phyloP scores from a whole-genome alignment of 495 filamentous ascomycete species.

The Penicillium angulare region DNA sequence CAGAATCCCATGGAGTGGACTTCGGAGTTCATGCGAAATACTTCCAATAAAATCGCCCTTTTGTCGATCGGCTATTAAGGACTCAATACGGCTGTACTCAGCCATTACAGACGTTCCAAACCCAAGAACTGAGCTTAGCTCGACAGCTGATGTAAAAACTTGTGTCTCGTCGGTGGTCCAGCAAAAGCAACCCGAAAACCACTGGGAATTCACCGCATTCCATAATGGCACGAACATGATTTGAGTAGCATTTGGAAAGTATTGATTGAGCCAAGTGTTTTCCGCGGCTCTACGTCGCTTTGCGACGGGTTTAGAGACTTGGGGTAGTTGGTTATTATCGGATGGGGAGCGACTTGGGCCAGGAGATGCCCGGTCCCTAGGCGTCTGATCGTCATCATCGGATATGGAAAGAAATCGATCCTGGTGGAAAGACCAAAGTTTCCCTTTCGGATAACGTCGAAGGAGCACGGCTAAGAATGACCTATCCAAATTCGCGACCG shows the following conservation, averaged over 20 bases:
- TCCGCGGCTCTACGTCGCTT: slow-evolving; percentile 42
- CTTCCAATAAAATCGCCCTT: slow-evolving; percentile 77
- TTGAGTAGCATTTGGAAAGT: slow-evolving; percentile 46
- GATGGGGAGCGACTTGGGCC: slow-evolving; percentile 6
- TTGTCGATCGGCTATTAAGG: slow-evolving; percentile 55
- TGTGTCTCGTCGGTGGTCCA: slow-evolving; percentile 53
- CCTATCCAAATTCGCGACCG: slow-evolving; percentile 37
- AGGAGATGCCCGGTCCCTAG: slow-evolving; percentile 19
- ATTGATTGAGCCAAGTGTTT: slow-evolving; percentile 40
- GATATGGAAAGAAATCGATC: slow-evolving; percentile 44
- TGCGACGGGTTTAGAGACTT: slow-evolving; percentile 35
- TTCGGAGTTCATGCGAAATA: slow-evolving; percentile 77
- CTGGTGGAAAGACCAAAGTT: slow-evolving; percentile 64
- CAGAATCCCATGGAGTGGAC: slow-evolving; percentile 73
- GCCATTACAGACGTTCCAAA: slow-evolving; percentile 70
- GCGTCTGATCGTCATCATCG: slow-evolving; percentile 36
- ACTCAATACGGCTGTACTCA: slow-evolving; percentile 61
- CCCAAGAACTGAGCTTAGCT: slow-evolving; percentile 54
- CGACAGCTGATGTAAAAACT: slow-evolving; percentile 40
- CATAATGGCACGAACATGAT: slow-evolving; percentile 60
- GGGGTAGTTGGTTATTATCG: no score
- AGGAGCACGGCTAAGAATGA: slow-evolving; percentile 52
- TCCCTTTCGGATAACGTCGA: slow-evolving; percentile 59
- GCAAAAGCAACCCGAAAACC: slow-evolving; percentile 66
- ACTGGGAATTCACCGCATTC: slow-evolving; percentile 65